Evolutionary conservation across 2,329 filamentous ascomycete genomes (phyloP).

Genomic region (Plenodomus biglobosus): DNA sequence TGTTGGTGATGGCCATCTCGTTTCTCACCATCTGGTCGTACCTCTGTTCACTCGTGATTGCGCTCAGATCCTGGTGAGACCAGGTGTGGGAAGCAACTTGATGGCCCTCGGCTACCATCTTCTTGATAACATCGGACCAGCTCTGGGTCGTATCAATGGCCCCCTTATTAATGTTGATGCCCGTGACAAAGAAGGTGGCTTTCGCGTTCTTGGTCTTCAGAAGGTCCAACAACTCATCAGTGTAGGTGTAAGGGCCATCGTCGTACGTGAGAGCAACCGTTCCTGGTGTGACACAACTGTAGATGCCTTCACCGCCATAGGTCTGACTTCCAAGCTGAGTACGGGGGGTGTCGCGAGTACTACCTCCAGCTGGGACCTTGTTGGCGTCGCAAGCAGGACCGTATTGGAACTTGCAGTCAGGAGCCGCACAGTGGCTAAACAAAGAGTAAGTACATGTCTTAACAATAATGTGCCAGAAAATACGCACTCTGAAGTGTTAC

Average conservation of each 20-base stretch:
- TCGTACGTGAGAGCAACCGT: conserved; percentile 68
- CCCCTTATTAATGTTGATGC: conserved; percentile 58
- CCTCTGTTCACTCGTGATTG: conserved; percentile 47
- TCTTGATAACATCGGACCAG: conserved; percentile 55
- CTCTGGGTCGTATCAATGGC: conserved; percentile 51
- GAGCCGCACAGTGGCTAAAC: conserved; percentile 51
- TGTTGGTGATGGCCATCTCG: conserved; percentile 58
- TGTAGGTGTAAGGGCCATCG: conserved; percentile 66
- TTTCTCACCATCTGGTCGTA: conserved; percentile 55
- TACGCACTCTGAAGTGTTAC: neutral
- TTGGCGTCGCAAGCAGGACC: conserved; percentile 63
- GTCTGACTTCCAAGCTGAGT: conserved; percentile 56
- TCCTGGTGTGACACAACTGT: conserved; percentile 54
- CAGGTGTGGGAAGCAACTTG: conserved; percentile 63
- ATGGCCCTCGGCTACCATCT: conserved; percentile 58
- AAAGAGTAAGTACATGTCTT: neutral
- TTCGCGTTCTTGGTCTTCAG: conserved; percentile 60
- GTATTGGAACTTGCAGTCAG: conserved; percentile 62
- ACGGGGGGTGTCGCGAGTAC: conserved; percentile 56
- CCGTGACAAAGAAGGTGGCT: conserved; percentile 68
- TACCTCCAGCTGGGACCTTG: conserved; percentile 53
- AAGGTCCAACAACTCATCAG: conserved; percentile 61
- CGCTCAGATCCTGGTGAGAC: conserved; percentile 55
- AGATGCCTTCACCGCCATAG: conserved; percentile 62
- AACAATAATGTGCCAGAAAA: conserved; percentile 44